Evolutionary conservation across 371 early-diverging fungal species (phyloP).

Genomic region (Mucor velutinosus): DNA sequence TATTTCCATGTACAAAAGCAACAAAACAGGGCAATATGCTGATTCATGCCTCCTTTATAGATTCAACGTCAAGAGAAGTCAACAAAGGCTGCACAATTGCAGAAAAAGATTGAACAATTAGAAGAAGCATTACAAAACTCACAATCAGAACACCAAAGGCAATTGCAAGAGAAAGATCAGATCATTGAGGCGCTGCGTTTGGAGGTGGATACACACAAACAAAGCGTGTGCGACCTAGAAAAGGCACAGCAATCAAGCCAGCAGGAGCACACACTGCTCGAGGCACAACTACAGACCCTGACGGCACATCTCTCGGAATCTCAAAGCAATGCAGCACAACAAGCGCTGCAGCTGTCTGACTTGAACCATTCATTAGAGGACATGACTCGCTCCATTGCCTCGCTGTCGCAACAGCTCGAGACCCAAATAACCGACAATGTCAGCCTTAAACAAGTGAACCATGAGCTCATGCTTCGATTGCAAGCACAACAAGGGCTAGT

Average conservation of each 20-base stretch:
- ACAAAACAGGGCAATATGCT: not conserved
- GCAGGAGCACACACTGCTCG: conserved; percentile 5
- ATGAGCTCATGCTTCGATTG: not conserved
- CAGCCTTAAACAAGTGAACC: not conserved
- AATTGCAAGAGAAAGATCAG: conserved; percentile 24
- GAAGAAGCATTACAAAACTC: conserved; percentile 18
- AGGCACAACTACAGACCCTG: conserved; percentile 4
- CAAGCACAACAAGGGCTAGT: not conserved
- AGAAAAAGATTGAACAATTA: conserved; percentile 32
- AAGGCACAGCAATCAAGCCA: not conserved
- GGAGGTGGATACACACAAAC: conserved; percentile 9
- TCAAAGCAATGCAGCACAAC: not conserved
- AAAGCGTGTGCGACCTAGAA: conserved; percentile 5
- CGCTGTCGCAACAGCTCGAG: conserved; percentile 6
- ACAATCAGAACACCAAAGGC: conserved; percentile 5
- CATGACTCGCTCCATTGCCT: not conserved
- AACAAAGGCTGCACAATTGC: conserved; percentile 29
- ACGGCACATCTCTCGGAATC: conserved; percentile 8
- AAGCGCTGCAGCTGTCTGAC: conserved; percentile 8
- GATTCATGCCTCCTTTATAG: conserved; percentile 10
- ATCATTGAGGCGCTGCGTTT: conserved; percentile 7
- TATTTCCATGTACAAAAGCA: not conserved
- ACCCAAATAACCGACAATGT: not conserved
- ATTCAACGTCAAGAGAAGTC: conserved; percentile 31
- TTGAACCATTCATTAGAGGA: conserved; percentile 4